phyloP scores from a whole-genome alignment of 306 rosid species.

The Purshia tridentata region DNA sequence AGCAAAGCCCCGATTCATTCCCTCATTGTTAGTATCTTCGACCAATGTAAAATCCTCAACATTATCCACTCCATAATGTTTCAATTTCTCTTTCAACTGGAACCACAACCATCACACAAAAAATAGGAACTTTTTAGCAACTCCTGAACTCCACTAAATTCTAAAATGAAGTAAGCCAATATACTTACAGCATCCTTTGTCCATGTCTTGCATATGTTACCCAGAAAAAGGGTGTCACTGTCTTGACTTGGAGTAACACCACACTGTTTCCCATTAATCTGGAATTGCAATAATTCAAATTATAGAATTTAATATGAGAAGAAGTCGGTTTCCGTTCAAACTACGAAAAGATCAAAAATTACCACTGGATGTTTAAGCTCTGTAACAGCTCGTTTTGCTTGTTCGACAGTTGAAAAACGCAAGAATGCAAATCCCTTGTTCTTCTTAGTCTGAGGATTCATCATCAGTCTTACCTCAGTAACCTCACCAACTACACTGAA shows the following conservation, averaged over 20 bases:
- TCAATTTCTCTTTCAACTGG: constrained; percentile 91
- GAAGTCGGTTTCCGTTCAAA: constrained; percentile 29
- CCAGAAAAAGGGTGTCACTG: constrained; percentile 92
- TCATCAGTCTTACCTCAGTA: constrained; percentile 90
- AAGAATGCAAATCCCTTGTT: constrained; percentile 98
- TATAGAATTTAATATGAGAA: constrained; percentile 26
- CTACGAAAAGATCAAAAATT: constrained; percentile 38
- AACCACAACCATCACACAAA: constrained; percentile 34
- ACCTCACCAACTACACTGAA: constrained; percentile 77
- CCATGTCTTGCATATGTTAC: constrained; percentile 98
- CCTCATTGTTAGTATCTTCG: constrained; percentile 83
- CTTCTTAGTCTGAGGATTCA: constrained; percentile 91
- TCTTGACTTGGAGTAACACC: constrained; percentile 98
- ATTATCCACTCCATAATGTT: constrained; percentile 87
- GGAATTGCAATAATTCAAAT: constrained; percentile 52
- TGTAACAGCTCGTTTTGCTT: constrained; percentile 82
- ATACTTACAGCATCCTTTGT: constrained; percentile 91
- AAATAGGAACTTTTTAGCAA: constrained; percentile 33
- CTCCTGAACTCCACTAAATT: constrained; percentile 22
- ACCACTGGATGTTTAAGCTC: constrained; percentile 89
- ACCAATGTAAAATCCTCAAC: constrained; percentile 92
- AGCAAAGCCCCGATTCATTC: constrained; percentile 94
- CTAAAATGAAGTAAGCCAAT: constrained; percentile 25
- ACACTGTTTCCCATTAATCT: constrained; percentile 95
- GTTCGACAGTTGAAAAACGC: constrained; percentile 84